phyloP scores from a whole-genome alignment of 306 rosid species.

The Cicer judaicum region DNA sequence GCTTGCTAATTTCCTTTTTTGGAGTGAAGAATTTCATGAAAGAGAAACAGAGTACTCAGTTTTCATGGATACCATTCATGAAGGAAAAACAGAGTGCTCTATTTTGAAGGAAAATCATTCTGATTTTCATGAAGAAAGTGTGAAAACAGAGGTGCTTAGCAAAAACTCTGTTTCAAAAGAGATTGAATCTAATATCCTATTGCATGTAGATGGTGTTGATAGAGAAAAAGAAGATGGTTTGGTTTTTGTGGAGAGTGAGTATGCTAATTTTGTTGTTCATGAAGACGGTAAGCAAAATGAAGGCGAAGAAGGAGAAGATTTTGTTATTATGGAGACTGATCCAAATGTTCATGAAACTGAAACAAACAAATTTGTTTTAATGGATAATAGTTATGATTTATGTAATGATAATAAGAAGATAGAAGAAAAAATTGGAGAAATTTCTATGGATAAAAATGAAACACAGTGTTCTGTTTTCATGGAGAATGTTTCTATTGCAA shows the following conservation, averaged over 20 bases:
- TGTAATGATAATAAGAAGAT: neutral
- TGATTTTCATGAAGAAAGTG: constrained; percentile 5
- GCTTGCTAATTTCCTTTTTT: constrained; percentile 41
- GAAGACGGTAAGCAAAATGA: constrained; percentile 19
- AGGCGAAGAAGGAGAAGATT: constrained; percentile 35
- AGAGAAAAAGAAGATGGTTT: constrained; percentile 26
- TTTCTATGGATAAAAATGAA: constrained; percentile 26
- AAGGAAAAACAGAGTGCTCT: constrained; percentile 28
- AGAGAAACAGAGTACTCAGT: constrained; percentile 37
- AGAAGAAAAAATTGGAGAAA: neutral
- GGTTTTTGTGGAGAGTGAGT: constrained; percentile 23
- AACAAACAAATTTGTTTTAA: constrained; percentile 24
- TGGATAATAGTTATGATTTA: neutral
- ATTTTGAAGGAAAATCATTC: constrained; percentile 3
- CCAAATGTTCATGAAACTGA: constrained; percentile 30
- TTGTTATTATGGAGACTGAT: constrained; percentile 34
- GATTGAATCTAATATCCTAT: neutral
- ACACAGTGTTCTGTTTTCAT: constrained; percentile 22
- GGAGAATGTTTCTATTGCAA: neutral
- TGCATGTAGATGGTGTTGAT: neutral
- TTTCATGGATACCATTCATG: constrained; percentile 26
- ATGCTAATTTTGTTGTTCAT: neutral
- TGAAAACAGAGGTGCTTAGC: neutral
- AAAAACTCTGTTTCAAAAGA: constrained; percentile 21
- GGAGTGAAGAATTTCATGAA: constrained; percentile 37